A percentile compares a stretch with the other conserved stretches of the same genome.
Conservation (phyloP, 768 basidiomycete species). For the Leccinum barrowsii region DNA sequence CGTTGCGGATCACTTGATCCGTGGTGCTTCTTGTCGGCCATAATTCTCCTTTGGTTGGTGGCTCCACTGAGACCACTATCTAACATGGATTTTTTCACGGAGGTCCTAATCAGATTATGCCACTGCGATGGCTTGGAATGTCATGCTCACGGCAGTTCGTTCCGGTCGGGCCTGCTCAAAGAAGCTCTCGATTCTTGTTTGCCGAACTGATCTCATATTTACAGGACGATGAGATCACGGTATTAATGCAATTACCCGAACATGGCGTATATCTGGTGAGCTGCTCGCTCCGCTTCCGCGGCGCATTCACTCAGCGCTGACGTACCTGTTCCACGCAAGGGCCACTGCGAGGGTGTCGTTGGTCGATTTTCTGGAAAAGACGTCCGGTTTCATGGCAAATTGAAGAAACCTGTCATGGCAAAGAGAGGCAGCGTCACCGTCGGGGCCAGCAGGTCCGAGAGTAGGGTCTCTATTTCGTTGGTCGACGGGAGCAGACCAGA, state of each 20-base stretch:
- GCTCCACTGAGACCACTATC: too few species aligned
- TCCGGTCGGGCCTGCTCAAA: not conserved
- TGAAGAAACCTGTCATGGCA: constrained; percentile 79
- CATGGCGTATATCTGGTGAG: constrained; percentile 62
- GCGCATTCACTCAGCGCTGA: not conserved
- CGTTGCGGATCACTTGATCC: not conserved
- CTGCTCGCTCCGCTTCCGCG: constrained; percentile 11
- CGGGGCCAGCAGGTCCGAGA: not conserved
- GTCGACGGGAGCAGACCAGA: constrained; percentile 6
- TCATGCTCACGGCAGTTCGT: not conserved
- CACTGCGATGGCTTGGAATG: not conserved
- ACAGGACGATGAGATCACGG: constrained; percentile 77
- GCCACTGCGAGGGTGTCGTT: constrained; percentile 85
- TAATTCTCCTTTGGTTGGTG: not conserved
- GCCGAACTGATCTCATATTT: not conserved
- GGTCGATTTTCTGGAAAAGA: constrained; percentile 63
- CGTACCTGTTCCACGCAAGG: constrained; percentile 38
- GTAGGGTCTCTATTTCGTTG: constrained; percentile 20
- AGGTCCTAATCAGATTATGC: not conserved
- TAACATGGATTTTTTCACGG: not conserved
- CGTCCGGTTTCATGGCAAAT: constrained; percentile 67
- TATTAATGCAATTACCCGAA: constrained; percentile 66
- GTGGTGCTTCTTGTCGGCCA: not conserved
- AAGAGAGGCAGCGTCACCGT: constrained; percentile 44
- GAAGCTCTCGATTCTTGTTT: not conserved